Conservation (phyloP, 2,329 filamentous ascomycete genomes). For the Aspergillus quadrilineatus region DNA sequence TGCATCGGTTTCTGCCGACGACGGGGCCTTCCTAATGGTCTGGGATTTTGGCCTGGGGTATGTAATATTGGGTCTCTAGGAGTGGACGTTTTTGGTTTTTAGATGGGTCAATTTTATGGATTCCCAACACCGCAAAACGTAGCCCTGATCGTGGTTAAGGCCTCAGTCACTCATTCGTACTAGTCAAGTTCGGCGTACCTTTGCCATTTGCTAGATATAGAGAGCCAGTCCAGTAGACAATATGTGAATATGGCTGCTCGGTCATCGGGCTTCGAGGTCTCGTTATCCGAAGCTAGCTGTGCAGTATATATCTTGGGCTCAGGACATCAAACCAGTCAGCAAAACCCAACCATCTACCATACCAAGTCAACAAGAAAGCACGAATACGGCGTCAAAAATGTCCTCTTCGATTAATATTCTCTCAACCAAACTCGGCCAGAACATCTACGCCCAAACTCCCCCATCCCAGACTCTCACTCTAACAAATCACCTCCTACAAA, state of each 20-base stretch:
- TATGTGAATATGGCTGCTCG: neutral
- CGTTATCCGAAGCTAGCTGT: neutral
- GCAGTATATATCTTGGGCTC: neutral
- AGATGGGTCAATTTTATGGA: neutral
- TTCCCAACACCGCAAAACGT: too few species aligned
- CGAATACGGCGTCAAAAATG: neutral
- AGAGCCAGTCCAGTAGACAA: neutral
- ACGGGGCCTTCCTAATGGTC: slow-evolving; percentile 8
- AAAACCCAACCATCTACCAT: neutral
- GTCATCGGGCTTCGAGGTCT: neutral
- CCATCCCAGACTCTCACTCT: neutral
- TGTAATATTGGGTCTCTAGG: too few species aligned
- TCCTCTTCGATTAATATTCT: neutral
- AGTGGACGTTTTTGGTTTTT: neutral
- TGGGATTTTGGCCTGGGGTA: neutral
- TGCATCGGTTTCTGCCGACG: slow-evolving; percentile 12
- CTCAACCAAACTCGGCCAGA: neutral
- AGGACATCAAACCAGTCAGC: neutral
- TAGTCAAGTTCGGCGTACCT: neutral
- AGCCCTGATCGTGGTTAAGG: too few species aligned
- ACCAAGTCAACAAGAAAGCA: neutral
- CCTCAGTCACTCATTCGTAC: too few species aligned
- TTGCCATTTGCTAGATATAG: neutral
- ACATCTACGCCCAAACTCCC: neutral
- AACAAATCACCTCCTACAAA: slow-evolving; percentile 6